phyloP scores from a whole-genome alignment of 73 alveolate genomes.

The Diophrys appendiculata region DNA sequence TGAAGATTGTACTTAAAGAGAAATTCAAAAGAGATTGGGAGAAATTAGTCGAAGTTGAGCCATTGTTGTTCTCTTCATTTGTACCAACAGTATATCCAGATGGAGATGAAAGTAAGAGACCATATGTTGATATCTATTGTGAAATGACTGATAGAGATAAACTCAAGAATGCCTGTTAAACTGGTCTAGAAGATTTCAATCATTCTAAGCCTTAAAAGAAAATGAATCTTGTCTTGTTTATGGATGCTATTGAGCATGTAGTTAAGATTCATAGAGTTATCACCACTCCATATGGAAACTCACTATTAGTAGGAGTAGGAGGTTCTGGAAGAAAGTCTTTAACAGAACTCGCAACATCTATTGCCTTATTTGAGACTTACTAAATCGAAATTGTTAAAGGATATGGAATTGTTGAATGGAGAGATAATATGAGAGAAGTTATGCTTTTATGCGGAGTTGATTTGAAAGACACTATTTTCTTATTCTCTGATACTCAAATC shows the following conservation, averaged over 20 bases:
- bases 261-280: constrained; percentile 95
- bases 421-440: constrained; percentile 87
- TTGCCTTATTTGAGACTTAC: constrained; percentile 85
- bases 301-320: constrained; percentile 99
- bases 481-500: constrained; percentile 96
- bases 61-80: constrained; percentile 90
- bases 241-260: constrained; percentile 93
- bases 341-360: constrained; percentile 97
- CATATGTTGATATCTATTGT: constrained; percentile 69
- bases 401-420: constrained; percentile 87
- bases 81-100: constrained; percentile 86
- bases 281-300: constrained; percentile 97
- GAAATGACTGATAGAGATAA: constrained; percentile 84
- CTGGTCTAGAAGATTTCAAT: constrained; percentile 71
- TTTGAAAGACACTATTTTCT: constrained; percentile 80
- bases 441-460: constrained; percentile 89
- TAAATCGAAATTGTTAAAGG: constrained; percentile 80
- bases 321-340: constrained; percentile 99
- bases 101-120: constrained; percentile 74
- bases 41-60: constrained; percentile 82
- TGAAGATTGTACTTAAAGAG: constrained; percentile 86
- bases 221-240: constrained; percentile 98
- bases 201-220: constrained; percentile 66
- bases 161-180: constrained; percentile 50
- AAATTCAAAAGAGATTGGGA: constrained; percentile 91